Percentiles rank a stretch among this genome's conserved stretches.
These are phyloP conservation scores for Chrysanthemum makinoi DNA, from an alignment of 129 eudicot genomes.

Conservation along the genomic window DNA sequence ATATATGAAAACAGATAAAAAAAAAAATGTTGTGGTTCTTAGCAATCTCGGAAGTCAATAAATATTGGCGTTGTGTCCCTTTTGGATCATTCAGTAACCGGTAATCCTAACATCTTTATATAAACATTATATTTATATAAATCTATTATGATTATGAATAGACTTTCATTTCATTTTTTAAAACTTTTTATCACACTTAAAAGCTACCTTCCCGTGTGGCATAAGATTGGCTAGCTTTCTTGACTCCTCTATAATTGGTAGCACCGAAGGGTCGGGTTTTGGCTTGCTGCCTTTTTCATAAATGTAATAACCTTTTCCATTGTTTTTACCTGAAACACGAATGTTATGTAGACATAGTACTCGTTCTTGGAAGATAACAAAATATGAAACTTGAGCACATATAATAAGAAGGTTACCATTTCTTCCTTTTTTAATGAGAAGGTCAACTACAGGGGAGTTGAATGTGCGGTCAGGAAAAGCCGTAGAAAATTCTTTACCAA, in stretches of 20 bases:
- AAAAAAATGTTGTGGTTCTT: too few species aligned
- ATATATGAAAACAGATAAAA: too few species aligned
- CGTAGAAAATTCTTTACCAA: slow-evolving; percentile 44
- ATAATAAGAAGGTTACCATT: slow-evolving; percentile 52
- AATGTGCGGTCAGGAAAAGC: slow-evolving; percentile 77
- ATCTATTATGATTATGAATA: too few species aligned
- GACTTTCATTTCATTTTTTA: too few species aligned
- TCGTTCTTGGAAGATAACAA: slow-evolving; percentile 5
- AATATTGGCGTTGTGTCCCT: too few species aligned
- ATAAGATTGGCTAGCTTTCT: slow-evolving; percentile 69
- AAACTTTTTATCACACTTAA: too few species aligned
- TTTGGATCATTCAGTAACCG: too few species aligned
- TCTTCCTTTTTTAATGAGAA: slow-evolving; percentile 71
- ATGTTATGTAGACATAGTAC: slow-evolving; percentile 4
- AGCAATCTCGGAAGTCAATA: too few species aligned
- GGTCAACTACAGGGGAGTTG: slow-evolving; percentile 55
- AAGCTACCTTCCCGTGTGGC: slow-evolving; percentile 76
- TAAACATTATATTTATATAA: too few species aligned
- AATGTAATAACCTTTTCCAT: slow-evolving; percentile 84
- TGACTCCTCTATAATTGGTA: slow-evolving; percentile 77
- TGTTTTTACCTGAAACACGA: slow-evolving; percentile 62
- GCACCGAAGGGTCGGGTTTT: slow-evolving; percentile 72
- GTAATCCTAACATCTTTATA: too few species aligned
- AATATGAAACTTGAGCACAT: not conserved
- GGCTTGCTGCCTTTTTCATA: slow-evolving; percentile 93